Base-by-base conservation (phyloP, 208 protist species). In the Acanthamoeba royreba region DNA sequence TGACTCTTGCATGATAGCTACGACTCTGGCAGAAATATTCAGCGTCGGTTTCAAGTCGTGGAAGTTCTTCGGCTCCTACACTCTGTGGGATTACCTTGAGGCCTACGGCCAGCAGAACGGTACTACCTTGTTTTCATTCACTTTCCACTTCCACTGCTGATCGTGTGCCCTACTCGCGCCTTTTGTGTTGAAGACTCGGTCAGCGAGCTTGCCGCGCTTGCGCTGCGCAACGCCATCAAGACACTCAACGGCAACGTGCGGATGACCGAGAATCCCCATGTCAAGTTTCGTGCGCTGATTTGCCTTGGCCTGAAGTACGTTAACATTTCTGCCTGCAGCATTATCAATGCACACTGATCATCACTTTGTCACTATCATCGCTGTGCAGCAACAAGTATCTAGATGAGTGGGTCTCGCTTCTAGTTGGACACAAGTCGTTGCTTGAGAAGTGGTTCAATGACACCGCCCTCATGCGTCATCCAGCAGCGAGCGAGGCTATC, bases 281-380 rank as follows among this genome's bases (percentile, higher is more conserved):
- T 89, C 40, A 89, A 89, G 38, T 89, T 89, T 8, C 81, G 81
- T 38, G 45, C 81, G 22, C 28, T 55, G 19, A 89, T 89, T 89
- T 89, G 81, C 47, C 52, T 40, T n/a, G 81, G 81, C 81, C 81
- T 89, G 35, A 89, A 89, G 81, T 89, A 89, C 47, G 49, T 22
- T 43, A 19, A 86, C 25, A 9, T 9, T 7, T 1, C n/a, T 52
- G 15, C n/a, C 9, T 15, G 22, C 11, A 87, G 5, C 19, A 22
- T 7, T 42, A 35, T 11, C 28, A 4, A 87, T 35, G 72, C 43
- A 4, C 19, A 22, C 38, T 40, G 35, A 4, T 42, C n/a, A 40
- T 19, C 52, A 89, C 45, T n/a, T 77, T 77, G 31, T 77, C 19
- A 22, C n/a, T 77, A 22, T 77, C 13, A 15, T 43, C n/a, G 31